Percentiles rank a stretch among this genome's conserved stretches.
Conservation (phyloP, 1,139 yeast genomes). For the Scheffersomyces insectosa region DNA sequence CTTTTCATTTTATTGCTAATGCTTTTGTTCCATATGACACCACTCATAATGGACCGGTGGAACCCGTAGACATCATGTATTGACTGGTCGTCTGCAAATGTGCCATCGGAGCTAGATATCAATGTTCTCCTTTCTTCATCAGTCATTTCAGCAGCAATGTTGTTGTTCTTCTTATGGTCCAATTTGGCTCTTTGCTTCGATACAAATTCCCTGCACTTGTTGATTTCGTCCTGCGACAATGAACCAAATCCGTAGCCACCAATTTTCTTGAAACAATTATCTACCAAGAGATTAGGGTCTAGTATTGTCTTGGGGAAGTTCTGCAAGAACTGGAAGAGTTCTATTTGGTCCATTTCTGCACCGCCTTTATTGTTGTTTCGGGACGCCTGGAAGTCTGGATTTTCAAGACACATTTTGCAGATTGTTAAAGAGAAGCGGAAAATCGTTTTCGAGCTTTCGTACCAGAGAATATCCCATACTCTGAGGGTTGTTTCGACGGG, state of each 20-base stretch:
- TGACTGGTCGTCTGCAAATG: conserved; percentile 25
- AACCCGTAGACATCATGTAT: conserved; percentile 52
- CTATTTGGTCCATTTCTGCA: conserved; percentile 67
- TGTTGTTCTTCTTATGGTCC: conserved; percentile 38
- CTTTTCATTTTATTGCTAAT: conserved; percentile 53
- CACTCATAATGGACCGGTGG: conserved; percentile 53
- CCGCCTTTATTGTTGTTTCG: conserved; percentile 14
- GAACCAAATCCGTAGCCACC: conserved; percentile 70
- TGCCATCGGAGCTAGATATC: conserved; percentile 16
- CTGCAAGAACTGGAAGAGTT: conserved; percentile 83
- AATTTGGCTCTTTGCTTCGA: conserved; percentile 53
- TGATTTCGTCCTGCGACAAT: conserved; percentile 78
- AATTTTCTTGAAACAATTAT: conserved; percentile 70
- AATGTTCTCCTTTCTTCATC: conserved; percentile 42
- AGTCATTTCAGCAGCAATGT: conserved; percentile 37
- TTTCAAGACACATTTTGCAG: conserved; percentile 75
- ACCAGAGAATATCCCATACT: conserved; percentile 93
- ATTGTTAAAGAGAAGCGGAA: conserved; percentile 83
- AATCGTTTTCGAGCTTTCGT: conserved; percentile 85
- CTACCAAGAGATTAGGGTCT: conserved; percentile 71
- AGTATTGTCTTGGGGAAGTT: conserved; percentile 71
- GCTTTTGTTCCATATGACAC: conserved; percentile 58
- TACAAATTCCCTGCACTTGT: conserved; percentile 75
- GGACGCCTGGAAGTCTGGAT: conserved; percentile 36
- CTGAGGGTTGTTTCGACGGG: conserved; percentile 87